Conservation (phyloP, 1,139 yeast genomes). For the Kazachstania sp. region DNA sequence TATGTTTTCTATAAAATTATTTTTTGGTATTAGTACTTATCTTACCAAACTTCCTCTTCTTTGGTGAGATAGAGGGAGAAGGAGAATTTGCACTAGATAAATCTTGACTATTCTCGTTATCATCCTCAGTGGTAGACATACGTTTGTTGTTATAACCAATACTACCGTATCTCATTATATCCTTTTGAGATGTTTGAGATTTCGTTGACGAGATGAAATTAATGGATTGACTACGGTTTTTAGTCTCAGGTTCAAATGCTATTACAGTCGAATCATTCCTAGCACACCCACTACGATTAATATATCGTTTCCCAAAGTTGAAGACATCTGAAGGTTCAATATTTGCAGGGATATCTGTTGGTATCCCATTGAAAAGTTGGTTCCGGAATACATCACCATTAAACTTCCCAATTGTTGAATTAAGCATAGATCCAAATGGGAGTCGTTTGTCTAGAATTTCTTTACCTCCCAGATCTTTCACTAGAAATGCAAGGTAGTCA, state of each 20-base stretch:
- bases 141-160: too few species aligned
- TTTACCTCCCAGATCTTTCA: constrained; percentile 21
- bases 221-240: too few species aligned
- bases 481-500: constrained; percentile 6
- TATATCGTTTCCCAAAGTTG: not conserved
- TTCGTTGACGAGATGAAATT: too few species aligned
- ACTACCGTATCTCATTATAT: too few species aligned
- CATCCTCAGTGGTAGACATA: too few species aligned
- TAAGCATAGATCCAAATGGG: constrained; percentile 23
- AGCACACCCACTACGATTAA: not conserved
- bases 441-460: constrained; percentile 25
- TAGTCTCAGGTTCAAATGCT: not conserved
- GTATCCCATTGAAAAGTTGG: not conserved
- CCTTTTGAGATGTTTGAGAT: too few species aligned
- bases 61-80: not conserved
- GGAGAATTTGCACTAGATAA: too few species aligned
- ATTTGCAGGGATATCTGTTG: not conserved
- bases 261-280: not conserved
- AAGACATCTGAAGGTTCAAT: not conserved
- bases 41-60: constrained; percentile 10
- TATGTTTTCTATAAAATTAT: not conserved
- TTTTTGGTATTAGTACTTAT: constrained; percentile 2
- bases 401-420: not conserved
- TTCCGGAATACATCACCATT: not conserved
- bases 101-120: too few species aligned